Percentiles rank a stretch among this genome's conserved stretches.
phyloP scores from a whole-genome alignment of 106 monocot genomes.

The Narthecium ossifragum region DNA sequence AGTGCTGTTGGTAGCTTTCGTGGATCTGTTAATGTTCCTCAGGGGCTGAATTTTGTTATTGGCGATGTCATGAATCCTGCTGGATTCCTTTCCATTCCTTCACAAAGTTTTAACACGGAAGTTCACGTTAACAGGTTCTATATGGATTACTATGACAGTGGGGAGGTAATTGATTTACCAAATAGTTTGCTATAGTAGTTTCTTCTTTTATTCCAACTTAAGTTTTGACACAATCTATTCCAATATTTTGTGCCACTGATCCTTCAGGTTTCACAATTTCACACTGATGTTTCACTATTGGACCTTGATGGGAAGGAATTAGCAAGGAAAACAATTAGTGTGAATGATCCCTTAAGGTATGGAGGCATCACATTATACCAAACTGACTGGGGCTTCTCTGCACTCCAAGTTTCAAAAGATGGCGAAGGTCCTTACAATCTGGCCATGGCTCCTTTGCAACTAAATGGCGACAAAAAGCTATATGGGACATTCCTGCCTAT shows the following conservation, averaged over 20 bases:
- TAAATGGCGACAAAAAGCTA: conserved; percentile 83
- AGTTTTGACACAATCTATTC: neutral
- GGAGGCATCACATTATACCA: conserved; percentile 91
- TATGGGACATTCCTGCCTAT: conserved; percentile 82
- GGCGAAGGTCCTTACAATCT: conserved; percentile 97
- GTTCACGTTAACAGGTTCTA: conserved; percentile 96
- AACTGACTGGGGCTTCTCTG: conserved; percentile 96
- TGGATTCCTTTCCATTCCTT: conserved; percentile 73
- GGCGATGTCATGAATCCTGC: conserved; percentile 84
- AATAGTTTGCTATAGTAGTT: neutral
- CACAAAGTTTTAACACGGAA: conserved; percentile 64
- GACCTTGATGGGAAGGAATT: conserved; percentile 74
- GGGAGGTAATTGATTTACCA: conserved; percentile 51
- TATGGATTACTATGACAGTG: conserved; percentile 96
- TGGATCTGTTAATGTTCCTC: conserved; percentile 88
- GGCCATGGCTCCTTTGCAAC: conserved; percentile 68
- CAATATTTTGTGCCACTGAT: neutral
- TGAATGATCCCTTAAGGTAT: conserved; percentile 91
- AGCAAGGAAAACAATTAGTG: conserved; percentile 91
- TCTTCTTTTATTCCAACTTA: neutral
- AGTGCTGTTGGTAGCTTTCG: conserved; percentile 79
- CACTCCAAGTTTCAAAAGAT: conserved; percentile 81
- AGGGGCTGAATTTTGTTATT: conserved; percentile 86
- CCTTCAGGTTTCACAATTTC: conserved; percentile 81
- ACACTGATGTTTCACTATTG: conserved; percentile 76